Evolutionary conservation across 345 rosid species (phyloP), one percentile per base, ranked within the genome.

Genomic region (Eucalyptus sp.): DNA sequence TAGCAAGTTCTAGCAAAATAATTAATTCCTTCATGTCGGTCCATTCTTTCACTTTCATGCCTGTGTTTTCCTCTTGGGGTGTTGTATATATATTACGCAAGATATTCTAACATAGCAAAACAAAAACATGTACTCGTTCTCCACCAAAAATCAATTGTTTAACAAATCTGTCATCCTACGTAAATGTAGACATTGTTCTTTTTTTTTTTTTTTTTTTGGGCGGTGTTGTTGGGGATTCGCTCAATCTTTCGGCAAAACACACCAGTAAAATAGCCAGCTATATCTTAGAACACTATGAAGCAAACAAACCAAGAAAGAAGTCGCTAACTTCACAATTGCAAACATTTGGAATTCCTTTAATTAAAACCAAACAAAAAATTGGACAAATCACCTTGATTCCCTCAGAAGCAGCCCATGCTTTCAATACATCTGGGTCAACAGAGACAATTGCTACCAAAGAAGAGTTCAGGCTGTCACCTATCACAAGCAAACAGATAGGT

Each of bases 381-480:
- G 6, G 76, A 81, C 44, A 88, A 81, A 84, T 88, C 56, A 98
- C 99, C 99, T 95, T 91, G 62, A 97, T 93, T 94, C 97, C 97
- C 93, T 97, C 94, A 85, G 98, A 95, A 79, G 90, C 94, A 87
- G 99, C 99, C 98, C 98, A 97, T 86, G 93, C 95, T 94, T 92
- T 95, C 85, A 98, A 71, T 64, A 88, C 95, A 90, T 97, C 99
- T 33, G 58, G 96, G 92, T 98, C 99, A 58, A 97, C 98, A 66
- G 99, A 92, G 86, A 97, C 97, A 90, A 98, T 86, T 25, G 96
- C 99, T 27, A 98, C 99, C 93, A 98, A 88, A 86, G 96, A 91
- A 66, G 99, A 95, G 89, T 98, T 97, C 58, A 98, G 90, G 93
- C 99, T 98, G 94, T 98, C 99, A 93, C 99, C 99, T 97, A 68